Conservation (phyloP, 2,329 filamentous ascomycete species). For the Metarhizium rileyi region DNA sequence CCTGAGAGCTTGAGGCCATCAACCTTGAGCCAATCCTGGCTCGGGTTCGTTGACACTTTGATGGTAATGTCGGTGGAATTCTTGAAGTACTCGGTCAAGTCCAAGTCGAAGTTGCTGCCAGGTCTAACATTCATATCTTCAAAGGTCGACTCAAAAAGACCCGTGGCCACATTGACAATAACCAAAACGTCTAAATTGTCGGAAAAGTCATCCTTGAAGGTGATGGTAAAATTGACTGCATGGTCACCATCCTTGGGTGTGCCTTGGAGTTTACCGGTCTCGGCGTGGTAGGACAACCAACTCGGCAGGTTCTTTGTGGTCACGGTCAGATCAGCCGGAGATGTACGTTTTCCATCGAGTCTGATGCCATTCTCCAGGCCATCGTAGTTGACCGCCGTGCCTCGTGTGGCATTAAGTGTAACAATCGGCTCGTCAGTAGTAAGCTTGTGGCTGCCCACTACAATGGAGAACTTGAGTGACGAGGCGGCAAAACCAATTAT, state of each 20-base stretch:
- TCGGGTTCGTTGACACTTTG: conserved; percentile 24
- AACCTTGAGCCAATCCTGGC: conserved; percentile 33
- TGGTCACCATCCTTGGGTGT: conserved; percentile 48
- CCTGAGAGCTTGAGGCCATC: conserved; percentile 31
- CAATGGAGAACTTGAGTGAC: conserved; percentile 57
- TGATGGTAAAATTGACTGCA: conserved; percentile 53
- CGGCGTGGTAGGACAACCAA: conserved; percentile 60
- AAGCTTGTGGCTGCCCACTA: conserved; percentile 62
- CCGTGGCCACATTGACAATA: conserved; percentile 24
- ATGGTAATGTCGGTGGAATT: conserved; percentile 29
- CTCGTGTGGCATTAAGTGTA: conserved; percentile 45
- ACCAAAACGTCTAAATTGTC: conserved; percentile 49
- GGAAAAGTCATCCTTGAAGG: conserved; percentile 47
- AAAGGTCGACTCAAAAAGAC: conserved; percentile 30
- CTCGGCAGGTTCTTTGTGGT: conserved; percentile 43
- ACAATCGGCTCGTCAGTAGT: conserved; percentile 50
- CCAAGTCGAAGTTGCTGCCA: conserved; percentile 32
- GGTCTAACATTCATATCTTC: conserved; percentile 29
- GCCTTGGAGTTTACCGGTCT: conserved; percentile 54
- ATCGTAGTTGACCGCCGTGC: conserved; percentile 40
- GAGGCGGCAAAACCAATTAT: conserved; percentile 66
- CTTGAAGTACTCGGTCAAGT: conserved; percentile 32
- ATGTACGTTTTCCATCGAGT: conserved; percentile 46
- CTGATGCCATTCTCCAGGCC: conserved; percentile 41
- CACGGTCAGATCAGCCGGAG: conserved; percentile 41